These are phyloP conservation scores for Metschnikowia orientalis DNA, from an alignment of 805 yeast genomes.

Conservation along the genomic window DNA sequence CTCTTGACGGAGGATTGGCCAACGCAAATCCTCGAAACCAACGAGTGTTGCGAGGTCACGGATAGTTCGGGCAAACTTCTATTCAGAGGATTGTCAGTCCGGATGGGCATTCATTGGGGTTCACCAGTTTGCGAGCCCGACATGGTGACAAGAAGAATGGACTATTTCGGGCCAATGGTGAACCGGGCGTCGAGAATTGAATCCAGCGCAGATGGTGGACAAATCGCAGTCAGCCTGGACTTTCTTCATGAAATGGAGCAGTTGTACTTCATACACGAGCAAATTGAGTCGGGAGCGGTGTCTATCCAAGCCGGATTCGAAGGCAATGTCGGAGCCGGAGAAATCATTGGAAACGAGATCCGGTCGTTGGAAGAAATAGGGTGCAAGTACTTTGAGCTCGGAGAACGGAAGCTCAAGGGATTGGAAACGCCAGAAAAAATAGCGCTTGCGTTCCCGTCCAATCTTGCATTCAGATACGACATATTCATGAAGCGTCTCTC, in stretches of 20 bases:
- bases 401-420: constrained; percentile 89
- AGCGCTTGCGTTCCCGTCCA: constrained; percentile 70
- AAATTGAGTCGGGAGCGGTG: constrained; percentile 26
- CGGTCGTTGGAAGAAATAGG: constrained; percentile 64
- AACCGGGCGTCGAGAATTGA: constrained; percentile 91
- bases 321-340: constrained; percentile 46
- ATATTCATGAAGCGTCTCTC: constrained; percentile 28
- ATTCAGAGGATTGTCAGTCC: constrained; percentile 85
- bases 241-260: constrained; percentile 68
- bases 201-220: constrained; percentile 98
- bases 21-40: constrained; percentile 76
- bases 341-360: constrained; percentile 62
- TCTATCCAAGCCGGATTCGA: constrained; percentile 40
- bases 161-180: constrained; percentile 98
- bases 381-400: constrained; percentile 61
- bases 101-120: constrained; percentile 99
- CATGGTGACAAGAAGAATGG: constrained; percentile 95
- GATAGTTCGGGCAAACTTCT: constrained; percentile 59
- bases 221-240: constrained; percentile 81
- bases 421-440: constrained; percentile 88
- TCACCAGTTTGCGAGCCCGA: constrained; percentile 93
- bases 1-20: constrained; percentile 90
- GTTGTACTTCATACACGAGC: constrained; percentile 46
- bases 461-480: constrained; percentile 57
- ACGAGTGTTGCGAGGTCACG: constrained; percentile 75